Evolutionary conservation across 2,329 filamentous ascomycete genomes (phyloP).

Genomic region (Clonostachys sp.): DNA sequence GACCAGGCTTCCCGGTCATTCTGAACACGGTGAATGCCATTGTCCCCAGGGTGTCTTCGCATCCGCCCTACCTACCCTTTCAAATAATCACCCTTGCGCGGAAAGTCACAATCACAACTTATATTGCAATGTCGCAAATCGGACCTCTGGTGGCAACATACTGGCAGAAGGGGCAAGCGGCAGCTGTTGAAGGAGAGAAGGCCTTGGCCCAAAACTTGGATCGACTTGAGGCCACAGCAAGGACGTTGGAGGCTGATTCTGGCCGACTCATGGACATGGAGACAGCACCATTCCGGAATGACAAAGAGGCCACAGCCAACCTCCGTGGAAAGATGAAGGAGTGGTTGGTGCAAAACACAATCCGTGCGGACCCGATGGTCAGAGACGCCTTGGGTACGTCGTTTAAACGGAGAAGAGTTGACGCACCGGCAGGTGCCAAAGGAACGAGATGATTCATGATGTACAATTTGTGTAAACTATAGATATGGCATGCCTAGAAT

Average conservation of each 20-base stretch:
- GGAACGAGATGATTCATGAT: conserved; percentile 23
- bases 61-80: conserved; percentile 73
- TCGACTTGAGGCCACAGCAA: conserved; percentile 57
- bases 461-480: too few relatives aligned
- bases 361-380: conserved; percentile 76
- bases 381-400: conserved; percentile 70
- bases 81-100: conserved; percentile 74
- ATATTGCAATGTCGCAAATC: conserved; percentile 79
- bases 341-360: conserved; percentile 83
- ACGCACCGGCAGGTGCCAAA: conserved; percentile 58
- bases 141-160: conserved; percentile 58
- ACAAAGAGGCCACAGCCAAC: conserved; percentile 57
- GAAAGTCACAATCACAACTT: conserved; percentile 71
- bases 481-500: too few relatives aligned
- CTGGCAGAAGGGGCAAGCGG: conserved; percentile 8
- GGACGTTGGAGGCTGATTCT: conserved; percentile 64
- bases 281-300: conserved; percentile 74
- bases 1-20: conserved; percentile 43
- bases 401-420: conserved; percentile 56
- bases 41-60: conserved; percentile 28
- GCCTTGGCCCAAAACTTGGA: conserved; percentile 58
- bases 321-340: conserved; percentile 69
- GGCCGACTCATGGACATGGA: conserved; percentile 70
- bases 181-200: conserved; percentile 37
- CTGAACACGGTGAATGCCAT: conserved; percentile 40